phyloP scores from a whole-genome alignment of 345 rosid genomes.

The Pistacia vera region DNA sequence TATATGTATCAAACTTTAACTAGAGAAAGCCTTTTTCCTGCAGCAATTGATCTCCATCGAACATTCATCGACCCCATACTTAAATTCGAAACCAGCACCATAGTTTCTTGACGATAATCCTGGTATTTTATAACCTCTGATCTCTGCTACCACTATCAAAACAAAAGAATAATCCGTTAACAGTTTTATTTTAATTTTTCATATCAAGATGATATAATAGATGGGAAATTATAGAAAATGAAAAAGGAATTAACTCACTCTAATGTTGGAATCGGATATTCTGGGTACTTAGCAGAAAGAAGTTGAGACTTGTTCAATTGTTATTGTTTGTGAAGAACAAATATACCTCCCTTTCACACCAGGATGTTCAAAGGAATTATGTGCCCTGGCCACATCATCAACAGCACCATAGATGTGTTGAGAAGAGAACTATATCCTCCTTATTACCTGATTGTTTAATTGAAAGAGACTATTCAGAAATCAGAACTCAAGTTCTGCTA shows the following conservation, averaged over 20 bases:
- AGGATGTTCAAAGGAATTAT: slow-evolving; percentile 41
- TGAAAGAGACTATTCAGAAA: no score
- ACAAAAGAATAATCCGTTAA: not conserved
- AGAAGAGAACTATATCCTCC: not conserved
- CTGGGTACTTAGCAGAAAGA: slow-evolving; percentile 37
- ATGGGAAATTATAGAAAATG: not conserved
- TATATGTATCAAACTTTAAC: not conserved
- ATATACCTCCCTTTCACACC: slow-evolving; percentile 43
- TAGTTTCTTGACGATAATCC: slow-evolving; percentile 35
- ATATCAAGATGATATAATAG: not conserved
- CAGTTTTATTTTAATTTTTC: not conserved
- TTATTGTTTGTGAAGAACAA: slow-evolving; percentile 28
- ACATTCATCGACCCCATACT: slow-evolving; percentile 36
- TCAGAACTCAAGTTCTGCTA: no score
- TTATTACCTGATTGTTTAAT: not conserved
- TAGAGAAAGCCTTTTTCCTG: slow-evolving; percentile 38
- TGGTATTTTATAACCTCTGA: not conserved
- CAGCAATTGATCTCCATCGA: slow-evolving; percentile 41
- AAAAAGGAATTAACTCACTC: slow-evolving; percentile 25
- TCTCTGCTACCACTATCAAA: slow-evolving; percentile 27
- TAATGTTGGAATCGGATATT: slow-evolving; percentile 20
- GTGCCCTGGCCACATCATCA: slow-evolving; percentile 45
- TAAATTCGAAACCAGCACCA: slow-evolving; percentile 35
- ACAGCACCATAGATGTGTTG: slow-evolving; percentile 24
- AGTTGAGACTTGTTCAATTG: slow-evolving; percentile 21